These are phyloP conservation scores for Juglanconis juglandina DNA, from an alignment of 2,329 filamentous ascomycete species.

Conservation along the genomic window DNA sequence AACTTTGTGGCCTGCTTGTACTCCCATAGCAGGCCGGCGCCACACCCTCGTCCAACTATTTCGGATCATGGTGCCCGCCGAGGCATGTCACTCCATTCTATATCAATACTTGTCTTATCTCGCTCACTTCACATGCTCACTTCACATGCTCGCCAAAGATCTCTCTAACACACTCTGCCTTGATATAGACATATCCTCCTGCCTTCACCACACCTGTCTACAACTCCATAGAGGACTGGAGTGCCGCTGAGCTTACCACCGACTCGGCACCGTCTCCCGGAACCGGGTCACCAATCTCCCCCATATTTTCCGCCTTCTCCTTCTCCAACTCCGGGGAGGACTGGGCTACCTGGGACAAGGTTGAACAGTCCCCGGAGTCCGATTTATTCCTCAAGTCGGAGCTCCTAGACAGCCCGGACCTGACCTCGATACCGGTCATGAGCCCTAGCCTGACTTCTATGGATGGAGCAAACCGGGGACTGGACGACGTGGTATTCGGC, in stretches of 20 bases:
- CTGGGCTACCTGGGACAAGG: conserved; percentile 30
- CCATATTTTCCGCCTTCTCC: conserved; percentile 28
- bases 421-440: conserved; percentile 24
- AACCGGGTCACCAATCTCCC: conserved; percentile 27
- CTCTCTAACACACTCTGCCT: not conserved
- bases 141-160: not conserved
- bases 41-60: not conserved
- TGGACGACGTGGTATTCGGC: conserved; percentile 23
- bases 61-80: not conserved
- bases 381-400: conserved; percentile 31
- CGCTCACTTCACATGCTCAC: too few species aligned
- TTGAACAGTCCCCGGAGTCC: conserved; percentile 26
- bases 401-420: conserved; percentile 27
- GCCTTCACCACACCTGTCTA: conserved; percentile 18
- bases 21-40: conserved; percentile 1
- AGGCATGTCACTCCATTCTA: not conserved
- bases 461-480: conserved; percentile 25
- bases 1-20: conserved; percentile 5
- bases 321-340: conserved; percentile 29
- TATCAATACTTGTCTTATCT: too few species aligned
- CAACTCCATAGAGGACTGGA: conserved; percentile 28
- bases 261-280: conserved; percentile 34
- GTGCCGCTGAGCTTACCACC: conserved; percentile 29
- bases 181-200: conserved; percentile 4
- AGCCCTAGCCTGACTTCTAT: conserved; percentile 35